Percentiles rank a stretch among this genome's conserved stretches.
These are phyloP conservation scores for Uromyces viciae-fabae DNA, from an alignment of 1,284 basidiomycete species.

Conservation along the genomic window DNA sequence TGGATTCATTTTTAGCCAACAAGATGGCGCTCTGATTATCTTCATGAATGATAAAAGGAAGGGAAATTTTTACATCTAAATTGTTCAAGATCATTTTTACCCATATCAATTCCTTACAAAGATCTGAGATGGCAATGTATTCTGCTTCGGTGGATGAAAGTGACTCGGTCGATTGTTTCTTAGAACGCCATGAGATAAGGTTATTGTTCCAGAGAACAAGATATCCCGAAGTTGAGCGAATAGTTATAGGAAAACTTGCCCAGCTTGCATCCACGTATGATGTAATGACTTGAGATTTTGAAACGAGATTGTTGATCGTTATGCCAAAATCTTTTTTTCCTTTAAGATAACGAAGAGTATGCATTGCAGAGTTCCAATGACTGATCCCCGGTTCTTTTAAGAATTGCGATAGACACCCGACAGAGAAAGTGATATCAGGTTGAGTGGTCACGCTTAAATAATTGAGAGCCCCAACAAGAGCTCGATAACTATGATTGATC, in stretches of 20 bases:
- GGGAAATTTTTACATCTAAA: slow-evolving; percentile 42
- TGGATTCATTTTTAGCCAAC: slow-evolving; percentile 47
- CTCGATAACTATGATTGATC: neutral
- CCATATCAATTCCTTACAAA: slow-evolving; percentile 57
- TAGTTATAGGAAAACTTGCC: neutral
- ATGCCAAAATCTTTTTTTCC: too few species aligned
- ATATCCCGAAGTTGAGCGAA: neutral
- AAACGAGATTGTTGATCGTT: neutral
- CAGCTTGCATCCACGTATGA: neutral
- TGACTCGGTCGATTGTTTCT: neutral
- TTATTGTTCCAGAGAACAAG: neutral
- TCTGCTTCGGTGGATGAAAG: slow-evolving; percentile 58
- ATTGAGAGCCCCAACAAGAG: neutral
- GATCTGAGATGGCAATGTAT: slow-evolving; percentile 60
- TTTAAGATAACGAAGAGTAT: neutral
- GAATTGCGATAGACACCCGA: slow-evolving; percentile 3
- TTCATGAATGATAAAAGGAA: slow-evolving; percentile 46
- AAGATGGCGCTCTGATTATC: slow-evolving; percentile 53
- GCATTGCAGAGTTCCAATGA: neutral
- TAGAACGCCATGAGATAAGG: neutral
- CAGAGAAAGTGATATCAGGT: slow-evolving; percentile 8
- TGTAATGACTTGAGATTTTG: neutral
- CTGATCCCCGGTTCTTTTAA: neutral
- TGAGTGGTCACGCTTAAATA: neutral
- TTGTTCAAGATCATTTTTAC: slow-evolving; percentile 51